These are phyloP conservation scores for Hymenoscyphus fructigenus DNA, from an alignment of 2,329 filamentous ascomycete genomes.

Conservation along the genomic window DNA sequence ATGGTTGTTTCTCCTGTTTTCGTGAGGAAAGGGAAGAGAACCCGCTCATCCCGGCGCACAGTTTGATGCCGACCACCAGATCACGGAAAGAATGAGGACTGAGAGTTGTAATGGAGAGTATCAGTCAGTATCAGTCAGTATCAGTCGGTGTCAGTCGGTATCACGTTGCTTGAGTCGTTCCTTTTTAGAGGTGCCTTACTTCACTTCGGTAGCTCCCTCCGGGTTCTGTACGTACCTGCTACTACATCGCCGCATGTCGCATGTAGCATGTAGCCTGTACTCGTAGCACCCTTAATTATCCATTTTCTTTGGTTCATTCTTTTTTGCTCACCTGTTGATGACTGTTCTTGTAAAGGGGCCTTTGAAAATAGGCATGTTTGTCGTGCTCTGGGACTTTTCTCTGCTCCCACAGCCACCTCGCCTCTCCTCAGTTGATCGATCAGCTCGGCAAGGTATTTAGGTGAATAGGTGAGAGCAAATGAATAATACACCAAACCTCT, in stretches of 20 bases:
- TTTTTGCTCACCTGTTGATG: background rate
- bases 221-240: too few species aligned
- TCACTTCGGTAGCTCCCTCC: too few species aligned
- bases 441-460: too few species aligned
- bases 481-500: too few species aligned
- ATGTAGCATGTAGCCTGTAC: background rate
- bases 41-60: constrained; percentile 1
- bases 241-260: background rate
- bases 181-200: background rate
- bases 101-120: too few species aligned
- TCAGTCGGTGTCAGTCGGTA: background rate
- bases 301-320: background rate
- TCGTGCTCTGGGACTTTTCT: too few species aligned
- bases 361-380: too few species aligned
- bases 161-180: background rate
- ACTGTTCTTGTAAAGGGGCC: too few species aligned
- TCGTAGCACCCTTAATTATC: background rate
- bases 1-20: background rate
- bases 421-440: too few species aligned
- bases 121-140: too few species aligned
- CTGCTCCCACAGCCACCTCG: too few species aligned
- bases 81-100: background rate
- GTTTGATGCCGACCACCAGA: constrained; percentile 1
- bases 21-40: background rate
- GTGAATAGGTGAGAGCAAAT: too few species aligned